Conservation (phyloP, 768 basidiomycete species). For the Phaffia tasmanica region DNA sequence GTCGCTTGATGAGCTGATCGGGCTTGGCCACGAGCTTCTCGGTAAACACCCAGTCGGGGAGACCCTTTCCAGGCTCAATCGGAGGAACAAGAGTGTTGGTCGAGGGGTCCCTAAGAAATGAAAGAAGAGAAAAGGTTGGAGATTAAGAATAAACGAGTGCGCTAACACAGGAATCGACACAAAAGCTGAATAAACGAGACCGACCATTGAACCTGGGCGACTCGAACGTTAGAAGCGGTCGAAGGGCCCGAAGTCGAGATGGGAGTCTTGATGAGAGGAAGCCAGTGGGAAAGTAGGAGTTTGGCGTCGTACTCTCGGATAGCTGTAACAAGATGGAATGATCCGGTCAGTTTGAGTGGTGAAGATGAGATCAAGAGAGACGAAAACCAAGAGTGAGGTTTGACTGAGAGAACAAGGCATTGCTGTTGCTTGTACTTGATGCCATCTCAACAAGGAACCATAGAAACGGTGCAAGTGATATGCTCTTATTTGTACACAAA, state of each 20-base stretch:
- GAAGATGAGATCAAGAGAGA: conserved; percentile 2
- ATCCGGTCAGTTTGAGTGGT: background rate
- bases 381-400: background rate
- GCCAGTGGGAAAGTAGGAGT: conserved; percentile 94
- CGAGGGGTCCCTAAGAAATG: conserved; percentile 56
- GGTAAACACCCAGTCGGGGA: conserved; percentile 71
- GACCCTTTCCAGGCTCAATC: conserved; percentile 40
- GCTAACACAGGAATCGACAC: background rate
- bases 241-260: conserved; percentile 37
- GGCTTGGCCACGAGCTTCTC: conserved; percentile 87
- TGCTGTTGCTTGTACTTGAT: background rate
- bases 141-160: background rate
- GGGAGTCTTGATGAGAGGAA: conserved; percentile 62
- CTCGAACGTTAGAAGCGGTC: conserved; percentile 21
- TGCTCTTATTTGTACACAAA: no score
- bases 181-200: background rate
- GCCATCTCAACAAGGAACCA: background rate
- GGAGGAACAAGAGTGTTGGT: conserved; percentile 54
- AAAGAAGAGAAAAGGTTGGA: background rate
- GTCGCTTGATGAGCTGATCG: conserved; percentile 97
- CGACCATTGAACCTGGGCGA: conserved; percentile 26
- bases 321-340: conserved; percentile 39
- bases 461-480: no score
- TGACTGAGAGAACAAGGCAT: background rate
- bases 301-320: conserved; percentile 99